phyloP scores from a whole-genome alignment of 2,329 filamentous ascomycete species.

The Aspergillaceae sp. region DNA sequence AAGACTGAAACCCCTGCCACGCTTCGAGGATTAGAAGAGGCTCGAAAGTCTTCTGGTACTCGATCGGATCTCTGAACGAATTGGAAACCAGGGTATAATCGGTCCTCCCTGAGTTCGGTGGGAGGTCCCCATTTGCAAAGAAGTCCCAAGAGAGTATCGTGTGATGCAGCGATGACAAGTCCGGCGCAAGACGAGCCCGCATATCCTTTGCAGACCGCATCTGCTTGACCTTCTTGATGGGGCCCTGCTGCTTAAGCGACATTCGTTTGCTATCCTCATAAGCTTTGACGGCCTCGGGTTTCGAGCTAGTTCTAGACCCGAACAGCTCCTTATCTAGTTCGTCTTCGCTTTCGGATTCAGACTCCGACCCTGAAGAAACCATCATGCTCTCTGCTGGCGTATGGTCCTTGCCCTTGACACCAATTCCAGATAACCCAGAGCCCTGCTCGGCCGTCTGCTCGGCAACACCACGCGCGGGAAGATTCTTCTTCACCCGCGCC shows the following conservation, averaged over 20 bases:
- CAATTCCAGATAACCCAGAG: conserved; percentile 64
- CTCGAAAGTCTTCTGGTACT: conserved; percentile 85
- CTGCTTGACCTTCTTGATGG: conserved; percentile 75
- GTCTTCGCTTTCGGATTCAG: conserved; percentile 66
- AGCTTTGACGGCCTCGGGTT: conserved; percentile 34
- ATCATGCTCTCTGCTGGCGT: conserved; percentile 73
- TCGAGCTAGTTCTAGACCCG: conserved; percentile 34
- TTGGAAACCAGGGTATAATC: conserved; percentile 69
- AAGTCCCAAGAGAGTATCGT: conserved; percentile 91
- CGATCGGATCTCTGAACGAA: conserved; percentile 63
- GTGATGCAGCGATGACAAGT: conserved; percentile 75
- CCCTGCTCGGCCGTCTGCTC: conserved; percentile 62
- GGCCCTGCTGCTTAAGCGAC: conserved; percentile 54
- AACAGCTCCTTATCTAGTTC: conserved; percentile 65
- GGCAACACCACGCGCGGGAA: conserved; percentile 42
- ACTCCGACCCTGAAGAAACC: conserved; percentile 61
- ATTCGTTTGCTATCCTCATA: conserved; percentile 41
- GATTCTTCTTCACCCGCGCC: conserved; percentile 55
- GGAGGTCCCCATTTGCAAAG: conserved; percentile 79
- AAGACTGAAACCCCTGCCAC: conserved; percentile 87
- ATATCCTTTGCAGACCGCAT: conserved; percentile 83
- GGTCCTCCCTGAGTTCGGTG: conserved; percentile 61
- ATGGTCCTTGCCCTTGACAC: conserved; percentile 70
- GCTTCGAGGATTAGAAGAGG: conserved; percentile 86
- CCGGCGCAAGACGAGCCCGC: conserved; percentile 81